Base-by-base conservation (phyloP, 1,284 basidiomycete genomes). In the Boletus semigastroideus region DNA sequence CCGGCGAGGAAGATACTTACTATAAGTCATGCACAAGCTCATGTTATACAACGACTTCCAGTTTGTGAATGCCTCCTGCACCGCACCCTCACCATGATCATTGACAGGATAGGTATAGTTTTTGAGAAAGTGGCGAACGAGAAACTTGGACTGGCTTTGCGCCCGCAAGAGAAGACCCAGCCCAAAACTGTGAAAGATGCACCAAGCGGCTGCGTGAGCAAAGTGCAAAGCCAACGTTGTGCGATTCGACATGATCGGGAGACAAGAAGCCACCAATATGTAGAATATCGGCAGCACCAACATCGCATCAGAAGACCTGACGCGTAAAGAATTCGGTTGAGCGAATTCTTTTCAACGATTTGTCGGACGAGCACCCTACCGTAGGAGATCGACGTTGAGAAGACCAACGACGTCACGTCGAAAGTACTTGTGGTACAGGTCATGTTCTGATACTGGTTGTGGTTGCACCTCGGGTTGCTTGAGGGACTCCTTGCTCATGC, bases 1-100 rank as follows among this genome's bases (percentile, higher is more conserved):
- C n/a, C 3, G 14, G 12, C 1, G 1, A 5, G 6, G 25, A n/a
- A 30, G 45, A 30, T 13, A 78, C 82, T 39, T 59, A 92, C 92
- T 84, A 70, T 98, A 98, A 9, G 90, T 95, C 93, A 98, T 97
- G 66, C 88, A 88, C 74, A 96, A 78, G 66, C 90, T 93, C 67
- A 94, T 74, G 70, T 98, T 98, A 72, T 96, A 98, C 34, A 92
- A 79, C 7, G 80, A 79, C 72, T 98, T 98, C 94, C 95, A 99
- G 69, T 96, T 96, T 31, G 79, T 78, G 64, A 98, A 99, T 0
- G 95, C 92, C 67, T 98, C 96, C 44, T 86, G 80, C 12, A 95
- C 83, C 0, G 94, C 94, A 47, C 85, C 83, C 67, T 81, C 71
- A 46, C 83, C 76, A 34, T 74, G 78, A 55, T 84, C 80, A 56